Conservation (phyloP, 805 yeast genomes). For the Kodamaea nitidulidarum region DNA sequence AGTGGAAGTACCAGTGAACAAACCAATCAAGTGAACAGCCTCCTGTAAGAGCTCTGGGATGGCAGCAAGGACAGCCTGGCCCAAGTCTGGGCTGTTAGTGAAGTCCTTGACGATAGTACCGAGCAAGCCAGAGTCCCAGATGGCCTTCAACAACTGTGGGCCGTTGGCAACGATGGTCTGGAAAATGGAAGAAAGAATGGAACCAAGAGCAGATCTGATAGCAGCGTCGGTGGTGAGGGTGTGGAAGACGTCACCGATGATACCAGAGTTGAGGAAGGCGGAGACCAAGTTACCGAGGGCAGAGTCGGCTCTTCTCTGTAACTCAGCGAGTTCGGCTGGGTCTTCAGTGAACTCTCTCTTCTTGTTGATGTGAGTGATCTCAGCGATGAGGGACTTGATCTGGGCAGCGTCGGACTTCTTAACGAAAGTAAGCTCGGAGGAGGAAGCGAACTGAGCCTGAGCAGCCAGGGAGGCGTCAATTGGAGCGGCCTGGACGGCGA, state of each 20-base stretch:
- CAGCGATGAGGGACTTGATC: constrained; percentile 29
- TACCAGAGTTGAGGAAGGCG: constrained; percentile 37
- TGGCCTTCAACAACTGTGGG: constrained; percentile 37
- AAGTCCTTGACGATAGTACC: constrained; percentile 28
- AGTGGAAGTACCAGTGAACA: constrained; percentile 8
- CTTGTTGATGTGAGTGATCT: constrained; percentile 28
- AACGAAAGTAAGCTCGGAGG: constrained; percentile 20
- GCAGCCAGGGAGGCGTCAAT: constrained; percentile 9
- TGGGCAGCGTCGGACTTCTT: constrained; percentile 34
- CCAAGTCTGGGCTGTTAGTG: constrained; percentile 31
- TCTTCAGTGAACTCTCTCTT: constrained; percentile 35
- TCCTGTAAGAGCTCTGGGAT: constrained; percentile 32
- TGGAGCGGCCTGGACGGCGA: constrained; percentile 36
- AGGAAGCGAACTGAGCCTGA: constrained; percentile 18
- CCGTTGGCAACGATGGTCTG: constrained; percentile 35
- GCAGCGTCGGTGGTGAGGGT: constrained; percentile 30
- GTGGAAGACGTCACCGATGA: constrained; percentile 32
- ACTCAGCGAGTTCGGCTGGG: constrained; percentile 22
- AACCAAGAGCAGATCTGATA: constrained; percentile 21
- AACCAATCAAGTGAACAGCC: constrained; percentile 26
- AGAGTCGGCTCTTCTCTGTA: constrained; percentile 33
- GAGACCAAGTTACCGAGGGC: constrained; percentile 33
- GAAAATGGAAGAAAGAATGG: constrained; percentile 29
- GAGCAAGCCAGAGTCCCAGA: constrained; percentile 40
- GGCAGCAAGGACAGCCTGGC: constrained; percentile 28